Conservation (phyloP, 1,284 basidiomycete genomes). For the Bjerkandera adusta region DNA sequence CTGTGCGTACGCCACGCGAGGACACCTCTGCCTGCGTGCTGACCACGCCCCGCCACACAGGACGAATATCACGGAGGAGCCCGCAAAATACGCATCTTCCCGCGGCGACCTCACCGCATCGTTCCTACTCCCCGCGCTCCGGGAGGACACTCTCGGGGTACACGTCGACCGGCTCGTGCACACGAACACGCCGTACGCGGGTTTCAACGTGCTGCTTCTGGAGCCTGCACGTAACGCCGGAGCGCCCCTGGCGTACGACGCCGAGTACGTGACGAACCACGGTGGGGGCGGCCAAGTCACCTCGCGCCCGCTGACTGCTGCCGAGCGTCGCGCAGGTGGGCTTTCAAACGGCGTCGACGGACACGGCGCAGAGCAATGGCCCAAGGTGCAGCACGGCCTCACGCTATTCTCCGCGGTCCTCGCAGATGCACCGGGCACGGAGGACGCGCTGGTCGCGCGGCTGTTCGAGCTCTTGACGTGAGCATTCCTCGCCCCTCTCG, state of each 20-base stretch:
- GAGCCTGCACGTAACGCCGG: conserved; percentile 15
- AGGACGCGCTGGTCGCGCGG: conserved; percentile 51
- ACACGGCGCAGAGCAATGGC: conserved; percentile 56
- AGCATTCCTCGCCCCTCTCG: conserved; percentile 31
- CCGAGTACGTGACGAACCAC: conserved; percentile 61
- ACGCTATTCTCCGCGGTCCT: conserved; percentile 43
- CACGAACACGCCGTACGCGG: conserved; percentile 55
- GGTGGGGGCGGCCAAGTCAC: conserved; percentile 60
- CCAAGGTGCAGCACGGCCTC: conserved; percentile 65
- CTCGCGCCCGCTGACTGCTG: conserved; percentile 45
- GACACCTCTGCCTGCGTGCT: conserved; percentile 5
- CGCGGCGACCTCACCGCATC: conserved; percentile 65
- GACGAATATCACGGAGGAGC: conserved; percentile 77
- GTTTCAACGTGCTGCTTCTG: conserved; percentile 75
- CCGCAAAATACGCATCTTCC: conserved; percentile 47
- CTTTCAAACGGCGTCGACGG: conserved; percentile 75
- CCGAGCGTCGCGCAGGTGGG: conserved; percentile 51
- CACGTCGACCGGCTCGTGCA: conserved; percentile 43
- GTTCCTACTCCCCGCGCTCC: conserved; percentile 56
- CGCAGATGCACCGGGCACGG: conserved; percentile 32
- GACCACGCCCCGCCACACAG: conserved; percentile 33
- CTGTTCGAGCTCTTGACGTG: conserved; percentile 68
- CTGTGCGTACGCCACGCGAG: conserved; percentile 48
- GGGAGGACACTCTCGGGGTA: conserved; percentile 39
- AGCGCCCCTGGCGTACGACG: conserved; percentile 43